Evolutionary conservation across 2,329 filamentous ascomycete genomes (phyloP).

Genomic region (Ophiocordyceps camponoti-floridani): DNA sequence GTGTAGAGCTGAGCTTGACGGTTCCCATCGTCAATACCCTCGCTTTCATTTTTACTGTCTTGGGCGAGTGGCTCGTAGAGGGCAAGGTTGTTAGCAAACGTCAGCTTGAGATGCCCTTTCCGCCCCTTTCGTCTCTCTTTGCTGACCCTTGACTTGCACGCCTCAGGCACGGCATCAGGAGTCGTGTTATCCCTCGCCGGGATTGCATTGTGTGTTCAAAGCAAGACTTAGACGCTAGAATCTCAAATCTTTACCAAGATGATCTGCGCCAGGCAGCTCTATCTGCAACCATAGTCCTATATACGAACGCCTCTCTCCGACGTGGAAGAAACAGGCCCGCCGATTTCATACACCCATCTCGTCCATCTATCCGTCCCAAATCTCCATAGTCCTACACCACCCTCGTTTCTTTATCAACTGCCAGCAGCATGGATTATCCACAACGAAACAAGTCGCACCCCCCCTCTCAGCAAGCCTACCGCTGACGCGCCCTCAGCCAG

Average conservation of each 20-base stretch:
- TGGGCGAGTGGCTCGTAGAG: slow-evolving; percentile 92
- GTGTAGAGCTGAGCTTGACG: slow-evolving; percentile 68
- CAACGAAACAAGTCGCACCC: not conserved
- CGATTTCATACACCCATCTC: too few relatives aligned
- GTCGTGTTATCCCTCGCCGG: slow-evolving; percentile 65
- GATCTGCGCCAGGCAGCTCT: not conserved
- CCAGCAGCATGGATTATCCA: not conserved
- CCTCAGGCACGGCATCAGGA: slow-evolving; percentile 61
- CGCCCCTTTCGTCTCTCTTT: not conserved
- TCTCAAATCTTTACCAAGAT: not conserved
- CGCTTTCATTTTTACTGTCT: slow-evolving; percentile 87
- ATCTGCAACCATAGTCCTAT: not conserved
- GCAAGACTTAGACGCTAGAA: slow-evolving; percentile 23
- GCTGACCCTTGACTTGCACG: slow-evolving; percentile 1
- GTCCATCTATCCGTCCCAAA: too few relatives aligned
- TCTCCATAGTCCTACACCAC: too few relatives aligned
- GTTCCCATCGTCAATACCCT: slow-evolving; percentile 90
- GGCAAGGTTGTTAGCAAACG: slow-evolving; percentile 73
- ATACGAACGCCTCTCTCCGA: too few relatives aligned
- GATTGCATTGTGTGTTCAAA: slow-evolving; percentile 70
- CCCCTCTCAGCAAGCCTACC: not conserved
- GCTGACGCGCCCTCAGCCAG: slow-evolving; percentile 30
- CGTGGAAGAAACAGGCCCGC: not conserved
- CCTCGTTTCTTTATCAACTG: too few relatives aligned
- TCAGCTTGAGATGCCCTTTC: slow-evolving; percentile 15